A percentile compares a stretch with the other conserved stretches of the same genome.
These are phyloP conservation scores for Citrus glauca DNA, from an alignment of 345 rosid species.

Conservation along the genomic window DNA sequence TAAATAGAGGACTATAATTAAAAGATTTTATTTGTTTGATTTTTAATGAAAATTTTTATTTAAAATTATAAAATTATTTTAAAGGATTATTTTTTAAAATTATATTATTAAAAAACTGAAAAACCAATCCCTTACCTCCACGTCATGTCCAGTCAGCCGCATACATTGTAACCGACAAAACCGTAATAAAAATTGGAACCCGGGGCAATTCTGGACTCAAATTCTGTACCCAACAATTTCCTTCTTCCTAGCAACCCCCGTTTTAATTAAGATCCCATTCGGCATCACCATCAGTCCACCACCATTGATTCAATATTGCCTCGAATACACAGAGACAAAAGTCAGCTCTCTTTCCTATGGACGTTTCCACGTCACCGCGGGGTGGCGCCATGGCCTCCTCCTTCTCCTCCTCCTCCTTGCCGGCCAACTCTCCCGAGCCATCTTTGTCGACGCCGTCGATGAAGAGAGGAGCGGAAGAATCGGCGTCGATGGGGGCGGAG, in stretches of 20 bases:
- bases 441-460: constrained; percentile 17
- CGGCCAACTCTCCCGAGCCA: constrained; percentile 9
- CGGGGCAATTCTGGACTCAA: not conserved
- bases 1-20: no score
- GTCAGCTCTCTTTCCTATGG: constrained; percentile 21
- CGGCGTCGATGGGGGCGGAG: not conserved
- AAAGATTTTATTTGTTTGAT: no score
- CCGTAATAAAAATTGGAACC: not conserved
- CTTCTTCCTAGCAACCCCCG: not conserved
- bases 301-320: not conserved
- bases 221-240: not conserved
- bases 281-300: not conserved
- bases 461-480: constrained; percentile 12
- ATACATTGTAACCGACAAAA: not conserved
- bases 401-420: constrained; percentile 3
- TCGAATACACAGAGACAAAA: constrained; percentile 7
- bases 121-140: not conserved
- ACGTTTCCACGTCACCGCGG: constrained; percentile 26
- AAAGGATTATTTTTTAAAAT: no score
- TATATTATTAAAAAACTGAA: no score
- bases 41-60: no score
- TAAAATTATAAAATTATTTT: no score
- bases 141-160: constrained; percentile 1
- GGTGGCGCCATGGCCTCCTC: constrained; percentile 21
- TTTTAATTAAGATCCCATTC: not conserved